Evolutionary conservation across 768 basidiomycete genomes (phyloP), one percentile per base, ranked within the genome.

Genomic region (Mycena latifolia): DNA sequence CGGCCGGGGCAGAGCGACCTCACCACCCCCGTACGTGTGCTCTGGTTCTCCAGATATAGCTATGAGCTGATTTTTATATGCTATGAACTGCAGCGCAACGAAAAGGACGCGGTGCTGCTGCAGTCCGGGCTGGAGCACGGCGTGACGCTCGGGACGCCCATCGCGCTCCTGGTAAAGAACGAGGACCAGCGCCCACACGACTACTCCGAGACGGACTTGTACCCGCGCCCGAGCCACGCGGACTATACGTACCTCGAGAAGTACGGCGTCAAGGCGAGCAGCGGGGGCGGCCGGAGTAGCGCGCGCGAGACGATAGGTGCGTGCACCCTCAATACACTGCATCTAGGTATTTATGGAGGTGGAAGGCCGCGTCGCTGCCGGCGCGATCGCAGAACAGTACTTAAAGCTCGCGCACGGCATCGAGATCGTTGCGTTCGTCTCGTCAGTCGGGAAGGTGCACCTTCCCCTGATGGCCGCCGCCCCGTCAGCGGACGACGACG

Each of bases 161-260:
- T 99, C 73, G 96, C 91, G 2, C 88, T 99, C n/a, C 84, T 98
- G 55, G 95, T 99, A 41, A 93, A 89, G 74, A 99, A 99, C 79
- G 96, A 99, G 81, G 98, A 99, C 77, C 98, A 99, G 76, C 86
- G 98, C 29, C 98, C 98, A 22, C 93, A 98, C 74, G 98, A 99
- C 79, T 99, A 99, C 80, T 91, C 96, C 69, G 98, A 99, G 83
- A 99, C 98, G 0, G 98, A 99, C 76, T 82, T 96, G 57, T 99
- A 95, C 83, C 98, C 98, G 33, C 91, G 98, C 24, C 98, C 98
- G 29, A 95, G 93, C 69, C 98, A 99, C 74, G 98, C 98, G 15
- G 98, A 99, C 78, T 98, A 92, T 78, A 99, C 98, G 18, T 99
- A 99, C 79, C 89, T 99, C 63, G 90, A 95, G 72, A 99, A 99